Evolutionary conservation across 768 basidiomycete genomes (phyloP).

Genomic region (Panaeolus papilionaceus): DNA sequence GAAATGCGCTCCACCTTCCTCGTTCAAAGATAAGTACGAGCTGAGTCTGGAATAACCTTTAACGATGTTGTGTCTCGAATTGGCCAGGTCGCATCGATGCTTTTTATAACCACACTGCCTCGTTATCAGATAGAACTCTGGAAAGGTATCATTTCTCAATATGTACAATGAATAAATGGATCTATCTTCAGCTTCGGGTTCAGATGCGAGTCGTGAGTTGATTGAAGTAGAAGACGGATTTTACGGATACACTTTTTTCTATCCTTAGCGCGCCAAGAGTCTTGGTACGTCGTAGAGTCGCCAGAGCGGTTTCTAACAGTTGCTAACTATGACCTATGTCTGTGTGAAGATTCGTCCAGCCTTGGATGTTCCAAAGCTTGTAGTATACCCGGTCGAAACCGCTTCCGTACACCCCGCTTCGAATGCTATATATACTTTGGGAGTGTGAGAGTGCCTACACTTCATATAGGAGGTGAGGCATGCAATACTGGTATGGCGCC

Average conservation of each 20-base stretch:
- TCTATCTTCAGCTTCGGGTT: not conserved
- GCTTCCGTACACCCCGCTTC: not conserved
- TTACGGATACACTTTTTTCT: not conserved
- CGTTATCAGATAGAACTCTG: not conserved
- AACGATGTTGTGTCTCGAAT: not conserved
- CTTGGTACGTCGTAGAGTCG: not conserved
- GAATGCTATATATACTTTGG: not conserved
- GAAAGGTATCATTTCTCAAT: not conserved
- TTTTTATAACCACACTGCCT: conserved; percentile 11
- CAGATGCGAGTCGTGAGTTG: not conserved
- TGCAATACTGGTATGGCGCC: not conserved
- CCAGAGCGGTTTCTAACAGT: not conserved
- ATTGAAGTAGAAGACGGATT: not conserved
- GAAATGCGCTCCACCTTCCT: not conserved
- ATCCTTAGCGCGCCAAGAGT: conserved; percentile 2
- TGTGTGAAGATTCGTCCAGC: not conserved
- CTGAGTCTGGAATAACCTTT: conserved; percentile 5
- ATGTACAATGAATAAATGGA: not conserved
- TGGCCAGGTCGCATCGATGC: not conserved
- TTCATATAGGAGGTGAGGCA: conserved; percentile 3
- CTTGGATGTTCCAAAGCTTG: not conserved
- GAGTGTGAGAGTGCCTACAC: not conserved
- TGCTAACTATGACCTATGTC: not conserved
- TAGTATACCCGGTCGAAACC: not conserved
- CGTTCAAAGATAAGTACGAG: not conserved